Base-by-base conservation (phyloP, 768 basidiomycete species). In the Suillus tomentosus region DNA sequence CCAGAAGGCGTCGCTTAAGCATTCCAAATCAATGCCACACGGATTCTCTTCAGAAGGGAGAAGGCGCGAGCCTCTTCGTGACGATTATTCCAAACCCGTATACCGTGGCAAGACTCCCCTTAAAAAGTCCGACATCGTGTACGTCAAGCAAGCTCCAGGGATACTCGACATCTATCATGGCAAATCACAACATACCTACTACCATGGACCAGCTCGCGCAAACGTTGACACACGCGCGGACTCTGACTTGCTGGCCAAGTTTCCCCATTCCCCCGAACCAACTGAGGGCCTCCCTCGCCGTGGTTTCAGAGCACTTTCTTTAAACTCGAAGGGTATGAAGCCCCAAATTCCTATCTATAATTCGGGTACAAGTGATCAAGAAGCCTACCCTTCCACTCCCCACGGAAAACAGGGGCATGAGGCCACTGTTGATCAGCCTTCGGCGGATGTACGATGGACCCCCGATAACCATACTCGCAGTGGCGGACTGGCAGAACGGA, bases 21-120 rank as follows among this genome's bases (percentile, higher is more conserved):
- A 45, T 10, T 45, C 43, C 8, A 45, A 45, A 45, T 10, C 43
- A 10, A 45, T 45, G 43, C 43, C 42, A 17, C n/a, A 61, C 13
- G 34, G 39, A 19, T 5, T 55, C 11, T 61, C 55, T 43, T 66
- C 65, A 39, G 56, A 24, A 15, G 37, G 50, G n/a, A 65, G 57
- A 17, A 22, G 22, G n/a, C 24, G 42, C 9, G 62, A 60, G 42
- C 42, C 42, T 14, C 34, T 17, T 39, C 39, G 42, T n/a, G 22
- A 15, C 22, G 62, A 66, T 24, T 19, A 34, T 15, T 11, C 17
- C 34, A 60, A 54, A 45, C 62, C 63, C n/a, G 50, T 61, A 19
- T 64, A 64, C 48, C 60, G 62, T 27, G 65, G 65, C 53, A 66
- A 64, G 56, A 27, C 34, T 13, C 67, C 67, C 14, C 61, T 68